Evolutionary conservation across 2,329 filamentous ascomycete genomes (phyloP), one percentile per base, ranked within the genome.

Genomic region (Diaporthe australafricana): DNA sequence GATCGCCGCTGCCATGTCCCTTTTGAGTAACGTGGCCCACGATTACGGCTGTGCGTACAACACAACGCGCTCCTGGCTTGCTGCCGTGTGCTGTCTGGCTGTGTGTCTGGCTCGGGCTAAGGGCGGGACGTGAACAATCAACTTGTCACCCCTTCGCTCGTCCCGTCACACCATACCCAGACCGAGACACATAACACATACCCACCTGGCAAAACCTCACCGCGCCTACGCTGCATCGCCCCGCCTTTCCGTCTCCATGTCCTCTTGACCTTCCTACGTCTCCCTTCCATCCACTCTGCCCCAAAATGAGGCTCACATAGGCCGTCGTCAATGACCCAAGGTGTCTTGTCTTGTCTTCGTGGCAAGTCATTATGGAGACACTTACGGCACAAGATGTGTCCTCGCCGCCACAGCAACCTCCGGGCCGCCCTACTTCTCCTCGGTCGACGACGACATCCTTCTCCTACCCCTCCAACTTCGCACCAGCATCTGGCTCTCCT

Each of bases 401-500:
- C 17, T 52, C 42, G 42, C 50, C 60, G 66, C 56, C 30, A 60
- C 65, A 52, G 35, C 57, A 55, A 40, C 68, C 68, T 35, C 68
- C 53, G 30, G 53, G 30, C 25, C 60, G 27, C n/a, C 47, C 71
- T 9, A 27, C 32, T 38, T 73, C 71, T 35, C 71, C 71, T 35
- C 71, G 47, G 11, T 47, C 60, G 8, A 50, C 68, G 17, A 55
- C 60, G 22, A 52, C 71, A 8, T 73, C 71, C 40, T 72, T 53
- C 68, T 55, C 60, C 9, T 40, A 32, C 17, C 68, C 68, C 27
- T 70, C 68, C 45, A 25, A 5, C 27, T 60, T 35, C 40, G 60
- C 45, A 35, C 17, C 56, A 7, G 32, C 57, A 16, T 50, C 70
- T 42, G 56, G 27, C 55, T 50, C 53, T n/a, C 35, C 53, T 14